Evolutionary conservation across 805 yeast species (phyloP).

Genomic region (Starmerella floricola): DNA sequence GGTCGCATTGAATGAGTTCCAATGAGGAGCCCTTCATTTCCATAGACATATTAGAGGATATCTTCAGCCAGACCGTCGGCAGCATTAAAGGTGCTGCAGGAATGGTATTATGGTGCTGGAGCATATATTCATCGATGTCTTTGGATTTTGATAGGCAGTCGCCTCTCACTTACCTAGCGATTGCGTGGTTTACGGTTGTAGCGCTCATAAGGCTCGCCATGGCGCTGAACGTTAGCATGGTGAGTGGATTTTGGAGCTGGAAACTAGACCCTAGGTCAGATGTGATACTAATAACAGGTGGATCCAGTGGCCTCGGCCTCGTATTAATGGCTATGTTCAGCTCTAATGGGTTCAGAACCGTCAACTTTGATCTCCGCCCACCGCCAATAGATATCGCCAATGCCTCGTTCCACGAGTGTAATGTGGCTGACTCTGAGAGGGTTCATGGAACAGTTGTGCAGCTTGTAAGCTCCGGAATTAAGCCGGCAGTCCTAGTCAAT

Average conservation of each 20-base stretch:
- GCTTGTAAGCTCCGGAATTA: constrained; percentile 47
- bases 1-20: background rate
- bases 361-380: constrained; percentile 15
- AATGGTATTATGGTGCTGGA: constrained; percentile 15
- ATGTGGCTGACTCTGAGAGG: constrained; percentile 28
- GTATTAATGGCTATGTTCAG: constrained; percentile 19
- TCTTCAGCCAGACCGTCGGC: constrained; percentile 13
- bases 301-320: constrained; percentile 23
- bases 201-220: background rate
- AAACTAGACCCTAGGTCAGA: constrained; percentile 6
- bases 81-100: constrained; percentile 16
- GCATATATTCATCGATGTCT: constrained; percentile 1
- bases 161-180: background rate
- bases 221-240: constrained; percentile 2
- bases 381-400: constrained; percentile 14
- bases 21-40: constrained; percentile 1
- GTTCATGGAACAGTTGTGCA: constrained; percentile 59
- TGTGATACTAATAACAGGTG: constrained; percentile 23
- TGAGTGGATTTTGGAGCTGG: constrained; percentile 1
- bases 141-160: constrained; percentile 1
- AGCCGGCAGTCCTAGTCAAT: constrained; percentile 67
- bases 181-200: constrained; percentile 7
- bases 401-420: constrained; percentile 6
- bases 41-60: constrained; percentile 13
- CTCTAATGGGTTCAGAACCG: constrained; percentile 14